These are phyloP conservation scores for Helminthosporium solani DNA, from an alignment of 2,329 filamentous ascomycete species.

Conservation along the genomic window DNA sequence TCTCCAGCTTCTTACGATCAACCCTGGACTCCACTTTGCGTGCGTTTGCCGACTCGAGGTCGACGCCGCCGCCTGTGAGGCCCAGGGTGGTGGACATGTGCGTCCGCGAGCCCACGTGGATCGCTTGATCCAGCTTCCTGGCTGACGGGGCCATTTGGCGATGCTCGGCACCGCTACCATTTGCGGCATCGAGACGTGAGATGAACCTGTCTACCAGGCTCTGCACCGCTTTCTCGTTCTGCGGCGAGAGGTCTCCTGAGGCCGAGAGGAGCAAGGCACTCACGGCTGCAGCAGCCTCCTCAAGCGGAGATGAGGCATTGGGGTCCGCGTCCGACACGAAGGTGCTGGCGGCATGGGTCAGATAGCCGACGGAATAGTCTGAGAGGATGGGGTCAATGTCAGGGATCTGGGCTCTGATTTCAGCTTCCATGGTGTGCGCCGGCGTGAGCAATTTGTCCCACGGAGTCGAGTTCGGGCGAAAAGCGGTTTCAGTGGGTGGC, in stretches of 20 bases:
- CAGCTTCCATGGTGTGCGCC: conserved; percentile 68
- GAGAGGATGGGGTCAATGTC: conserved; percentile 86
- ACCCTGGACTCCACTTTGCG: conserved; percentile 97
- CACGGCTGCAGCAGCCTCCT: conserved; percentile 79
- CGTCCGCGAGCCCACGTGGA: conserved; percentile 88
- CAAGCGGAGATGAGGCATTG: conserved; percentile 70
- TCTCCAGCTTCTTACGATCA: conserved; percentile 98
- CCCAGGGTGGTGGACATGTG: conserved; percentile 96
- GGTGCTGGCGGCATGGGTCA: conserved; percentile 86
- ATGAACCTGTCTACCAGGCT: conserved; percentile 90
- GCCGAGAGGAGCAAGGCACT: conserved; percentile 90
- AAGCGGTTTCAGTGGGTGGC: no score
- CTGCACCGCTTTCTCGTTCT: conserved; percentile 75
- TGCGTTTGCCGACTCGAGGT: conserved; percentile 88
- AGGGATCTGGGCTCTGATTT: conserved; percentile 80
- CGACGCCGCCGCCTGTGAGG: conserved; percentile 78
- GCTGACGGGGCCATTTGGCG: conserved; percentile 73
- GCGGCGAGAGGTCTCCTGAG: conserved; percentile 74
- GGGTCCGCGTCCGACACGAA: conserved; percentile 73
- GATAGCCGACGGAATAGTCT: conserved; percentile 90
- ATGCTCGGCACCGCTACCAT: conserved; percentile 66
- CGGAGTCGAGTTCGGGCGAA: no score
- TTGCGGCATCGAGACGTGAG: conserved; percentile 71
- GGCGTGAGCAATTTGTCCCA: background rate
- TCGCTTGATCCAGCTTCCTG: conserved; percentile 85